phyloP scores from a whole-genome alignment of 805 yeast genomes.

The Suhomyces sp. region DNA sequence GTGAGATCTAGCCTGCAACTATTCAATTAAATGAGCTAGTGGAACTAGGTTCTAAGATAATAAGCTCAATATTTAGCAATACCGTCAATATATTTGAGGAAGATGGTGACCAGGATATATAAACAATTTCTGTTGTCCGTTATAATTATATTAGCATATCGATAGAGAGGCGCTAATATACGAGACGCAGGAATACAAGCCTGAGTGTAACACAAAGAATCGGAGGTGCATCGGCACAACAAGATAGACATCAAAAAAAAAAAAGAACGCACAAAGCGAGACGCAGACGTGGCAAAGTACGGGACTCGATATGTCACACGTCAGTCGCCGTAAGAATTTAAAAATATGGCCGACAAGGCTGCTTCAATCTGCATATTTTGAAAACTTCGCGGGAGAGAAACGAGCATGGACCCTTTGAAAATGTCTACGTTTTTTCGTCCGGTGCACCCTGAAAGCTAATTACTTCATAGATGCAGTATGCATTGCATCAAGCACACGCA shows the following conservation, averaged over 20 bases:
- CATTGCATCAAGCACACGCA: conserved; percentile 1
- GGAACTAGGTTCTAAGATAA: background rate
- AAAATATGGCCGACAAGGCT: background rate
- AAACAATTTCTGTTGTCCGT: conserved; percentile 3
- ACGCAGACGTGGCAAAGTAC: background rate
- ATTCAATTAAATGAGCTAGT: background rate
- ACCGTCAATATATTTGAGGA: background rate
- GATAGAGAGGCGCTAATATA: conserved; percentile 4
- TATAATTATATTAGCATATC: conserved; percentile 1
- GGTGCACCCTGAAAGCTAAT: background rate
- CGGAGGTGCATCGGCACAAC: background rate
- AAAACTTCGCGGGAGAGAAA: background rate
- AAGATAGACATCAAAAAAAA: background rate
- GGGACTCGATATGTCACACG: background rate
- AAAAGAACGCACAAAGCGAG: background rate
- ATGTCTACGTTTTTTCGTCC: background rate
- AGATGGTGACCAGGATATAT: conserved; percentile 1
- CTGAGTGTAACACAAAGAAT: conserved; percentile 1
- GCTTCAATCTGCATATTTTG: background rate
- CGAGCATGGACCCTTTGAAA: background rate
- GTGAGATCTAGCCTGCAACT: background rate
- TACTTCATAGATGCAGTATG: background rate
- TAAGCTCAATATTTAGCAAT: background rate
- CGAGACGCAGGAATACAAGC: conserved; percentile 2
- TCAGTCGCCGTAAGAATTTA: background rate